Conservation (phyloP, 2,329 filamentous ascomycete species). For the Alternaria rosae region DNA sequence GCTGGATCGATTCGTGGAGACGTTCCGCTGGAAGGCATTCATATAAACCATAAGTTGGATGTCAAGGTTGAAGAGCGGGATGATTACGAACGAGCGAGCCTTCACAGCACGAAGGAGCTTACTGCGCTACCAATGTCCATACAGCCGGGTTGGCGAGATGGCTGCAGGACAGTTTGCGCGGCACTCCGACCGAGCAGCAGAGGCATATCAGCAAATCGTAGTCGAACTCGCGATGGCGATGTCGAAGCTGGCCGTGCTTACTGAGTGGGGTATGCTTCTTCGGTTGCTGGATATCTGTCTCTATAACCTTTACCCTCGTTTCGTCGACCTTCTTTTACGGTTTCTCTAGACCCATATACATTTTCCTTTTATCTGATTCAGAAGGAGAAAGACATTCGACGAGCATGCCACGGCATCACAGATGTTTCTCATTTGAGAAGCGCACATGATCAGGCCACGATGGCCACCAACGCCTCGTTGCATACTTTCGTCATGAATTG, state of each 20-base stretch:
- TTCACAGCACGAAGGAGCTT: conserved; percentile 27
- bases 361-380: background rate
- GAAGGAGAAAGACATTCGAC: background rate
- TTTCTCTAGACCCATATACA: background rate
- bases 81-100: conserved; percentile 26
- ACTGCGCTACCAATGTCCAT: conserved; percentile 22
- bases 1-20: conserved; percentile 11
- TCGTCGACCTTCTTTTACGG: background rate
- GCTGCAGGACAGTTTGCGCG: conserved; percentile 26
- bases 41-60: conserved; percentile 30
- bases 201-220: conserved; percentile 3
- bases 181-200: conserved; percentile 20
- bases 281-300: no score
- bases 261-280: no score
- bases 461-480: background rate
- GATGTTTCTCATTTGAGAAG: background rate
- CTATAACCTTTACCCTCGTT: rapidly evolving
- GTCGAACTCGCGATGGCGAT: conserved; percentile 8
- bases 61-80: conserved; percentile 31
- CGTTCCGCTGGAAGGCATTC: conserved; percentile 30
- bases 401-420: background rate
- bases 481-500: background rate
- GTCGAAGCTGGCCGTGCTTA: conserved; percentile 5
- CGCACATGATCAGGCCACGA: background rate
- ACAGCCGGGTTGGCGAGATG: conserved; percentile 13